These are phyloP conservation scores for Cordyceps fumosorosea DNA, from an alignment of 2,329 filamentous ascomycete genomes.

Conservation along the genomic window DNA sequence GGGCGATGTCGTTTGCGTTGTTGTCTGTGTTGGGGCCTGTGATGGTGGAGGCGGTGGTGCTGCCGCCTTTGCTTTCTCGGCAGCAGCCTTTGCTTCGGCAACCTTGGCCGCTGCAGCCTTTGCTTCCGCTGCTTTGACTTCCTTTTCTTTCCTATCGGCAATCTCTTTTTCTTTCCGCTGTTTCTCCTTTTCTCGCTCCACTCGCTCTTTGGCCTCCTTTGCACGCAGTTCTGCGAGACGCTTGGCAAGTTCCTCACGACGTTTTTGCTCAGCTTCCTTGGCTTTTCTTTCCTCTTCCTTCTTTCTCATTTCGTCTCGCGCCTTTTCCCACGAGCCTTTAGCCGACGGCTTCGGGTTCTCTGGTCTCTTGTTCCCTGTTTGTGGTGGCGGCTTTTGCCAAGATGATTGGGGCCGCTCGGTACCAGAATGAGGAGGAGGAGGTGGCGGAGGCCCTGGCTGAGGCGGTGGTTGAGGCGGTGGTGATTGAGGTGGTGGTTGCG, in stretches of 20 bases:
- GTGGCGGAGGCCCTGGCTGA: constrained; percentile 24
- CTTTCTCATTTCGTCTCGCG: constrained; percentile 58
- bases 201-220: constrained; percentile 44
- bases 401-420: constrained; percentile 10
- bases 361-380: constrained; percentile 11
- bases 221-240: constrained; percentile 49
- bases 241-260: constrained; percentile 48
- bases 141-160: constrained; percentile 27
- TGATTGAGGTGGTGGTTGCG: constrained; percentile 27
- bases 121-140: constrained; percentile 18
- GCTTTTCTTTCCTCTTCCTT: constrained; percentile 58
- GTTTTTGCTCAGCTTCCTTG: constrained; percentile 54
- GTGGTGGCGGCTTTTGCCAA: constrained; percentile 11
- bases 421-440: constrained; percentile 17
- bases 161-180: constrained; percentile 33
- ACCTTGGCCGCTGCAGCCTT: constrained; percentile 17
- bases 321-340: constrained; percentile 59
- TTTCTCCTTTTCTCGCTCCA: constrained; percentile 35
- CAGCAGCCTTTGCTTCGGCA: constrained; percentile 21
- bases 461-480: constrained; percentile 26
- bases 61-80: constrained; percentile 22
- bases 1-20: constrained; percentile 5
- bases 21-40: constrained; percentile 10
- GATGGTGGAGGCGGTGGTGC: constrained; percentile 7
- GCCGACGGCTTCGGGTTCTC: constrained; percentile 29